These are phyloP conservation scores for Phytopythium kandeliae DNA, from an alignment of 352 stramenopile species.

Conservation along the genomic window DNA sequence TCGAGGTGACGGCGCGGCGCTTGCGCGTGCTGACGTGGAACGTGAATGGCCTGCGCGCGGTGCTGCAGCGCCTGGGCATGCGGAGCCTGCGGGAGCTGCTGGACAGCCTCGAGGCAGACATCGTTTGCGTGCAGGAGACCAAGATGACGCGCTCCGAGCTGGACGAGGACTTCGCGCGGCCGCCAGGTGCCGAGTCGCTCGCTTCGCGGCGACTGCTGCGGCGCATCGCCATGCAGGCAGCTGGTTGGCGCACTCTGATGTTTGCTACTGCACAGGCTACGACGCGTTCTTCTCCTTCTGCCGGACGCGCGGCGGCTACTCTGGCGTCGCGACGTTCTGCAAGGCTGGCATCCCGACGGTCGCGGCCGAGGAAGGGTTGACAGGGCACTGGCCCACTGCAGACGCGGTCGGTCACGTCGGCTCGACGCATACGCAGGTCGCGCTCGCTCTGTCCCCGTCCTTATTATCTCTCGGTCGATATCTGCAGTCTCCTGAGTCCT, in stretches of 20 bases:
- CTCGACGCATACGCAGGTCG: constrained; percentile 38
- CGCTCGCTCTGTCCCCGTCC: no score
- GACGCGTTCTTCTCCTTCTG: constrained; percentile 86
- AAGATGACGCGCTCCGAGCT: constrained; percentile 82
- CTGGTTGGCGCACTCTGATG: neutral
- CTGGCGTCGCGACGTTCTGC: constrained; percentile 74
- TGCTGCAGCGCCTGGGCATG: constrained; percentile 54
- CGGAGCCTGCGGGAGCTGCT: constrained; percentile 42
- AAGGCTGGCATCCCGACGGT: constrained; percentile 41
- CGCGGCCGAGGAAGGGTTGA: constrained; percentile 68
- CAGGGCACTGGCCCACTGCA: constrained; percentile 47
- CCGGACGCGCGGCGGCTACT: constrained; percentile 58
- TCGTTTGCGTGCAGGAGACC: constrained; percentile 84
- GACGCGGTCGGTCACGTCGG: constrained; percentile 55
- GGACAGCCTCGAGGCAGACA: constrained; percentile 48
- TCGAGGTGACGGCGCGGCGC: constrained; percentile 8
- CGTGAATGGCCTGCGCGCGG: constrained; percentile 76
- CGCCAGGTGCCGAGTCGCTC: constrained; percentile 21
- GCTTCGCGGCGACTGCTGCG: neutral
- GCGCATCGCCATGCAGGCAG: no score
- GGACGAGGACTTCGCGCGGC: constrained; percentile 67
- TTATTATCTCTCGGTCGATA: no score
- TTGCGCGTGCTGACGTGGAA: constrained; percentile 80
- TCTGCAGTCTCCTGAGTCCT: no score
- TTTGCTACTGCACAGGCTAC: constrained; percentile 30